These are phyloP conservation scores for Candida montana DNA, from an alignment of 805 yeast genomes.

Conservation along the genomic window DNA sequence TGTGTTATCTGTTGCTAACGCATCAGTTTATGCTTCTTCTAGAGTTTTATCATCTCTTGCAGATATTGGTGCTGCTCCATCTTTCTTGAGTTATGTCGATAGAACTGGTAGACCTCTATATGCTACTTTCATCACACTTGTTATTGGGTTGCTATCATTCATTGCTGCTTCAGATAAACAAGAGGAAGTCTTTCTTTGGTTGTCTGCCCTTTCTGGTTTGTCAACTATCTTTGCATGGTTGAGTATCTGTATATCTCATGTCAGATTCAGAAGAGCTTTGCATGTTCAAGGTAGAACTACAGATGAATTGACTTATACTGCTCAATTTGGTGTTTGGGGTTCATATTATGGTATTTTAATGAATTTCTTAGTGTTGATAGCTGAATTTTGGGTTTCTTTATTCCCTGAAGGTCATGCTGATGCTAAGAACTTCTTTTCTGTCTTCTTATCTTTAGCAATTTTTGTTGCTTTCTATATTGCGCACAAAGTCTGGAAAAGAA, in stretches of 20 bases:
- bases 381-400: conserved; percentile 80
- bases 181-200: conserved; percentile 57
- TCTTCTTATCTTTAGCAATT: conserved; percentile 62
- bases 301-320: conserved; percentile 59
- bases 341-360: conserved; percentile 56
- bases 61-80: conserved; percentile 59
- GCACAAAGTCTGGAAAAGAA: conserved; percentile 50
- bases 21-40: conserved; percentile 65
- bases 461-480: conserved; percentile 49
- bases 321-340: conserved; percentile 67
- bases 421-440: conserved; percentile 57
- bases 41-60: conserved; percentile 61
- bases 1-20: conserved; percentile 66
- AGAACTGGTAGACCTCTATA: conserved; percentile 62
- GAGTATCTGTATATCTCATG: conserved; percentile 52
- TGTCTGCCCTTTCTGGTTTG: conserved; percentile 58
- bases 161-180: conserved; percentile 48
- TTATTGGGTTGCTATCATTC: conserved; percentile 55
- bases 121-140: conserved; percentile 45
- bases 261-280: conserved; percentile 62
- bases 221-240: conserved; percentile 62
- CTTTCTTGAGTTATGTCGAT: conserved; percentile 54
- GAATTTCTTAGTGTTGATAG: conserved; percentile 55
- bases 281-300: conserved; percentile 53
- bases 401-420: conserved; percentile 56